phyloP scores from a whole-genome alignment of 1,284 basidiomycete species.

The Grifola frondosa region DNA sequence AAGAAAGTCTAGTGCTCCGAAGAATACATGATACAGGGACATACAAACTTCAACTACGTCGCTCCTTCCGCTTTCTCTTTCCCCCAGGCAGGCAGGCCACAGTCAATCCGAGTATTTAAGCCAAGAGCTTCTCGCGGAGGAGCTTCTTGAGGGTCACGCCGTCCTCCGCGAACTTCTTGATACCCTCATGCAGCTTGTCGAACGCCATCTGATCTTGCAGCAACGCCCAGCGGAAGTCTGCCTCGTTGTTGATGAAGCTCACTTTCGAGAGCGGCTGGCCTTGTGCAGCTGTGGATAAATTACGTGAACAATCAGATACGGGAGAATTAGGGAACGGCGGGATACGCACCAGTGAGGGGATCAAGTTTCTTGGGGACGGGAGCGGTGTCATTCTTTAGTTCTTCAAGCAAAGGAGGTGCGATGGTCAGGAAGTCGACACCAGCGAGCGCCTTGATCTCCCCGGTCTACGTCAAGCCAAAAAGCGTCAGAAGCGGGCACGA shows the following conservation, averaged over 20 bases:
- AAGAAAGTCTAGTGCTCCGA: no score
- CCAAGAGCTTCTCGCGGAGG: conserved; percentile 77
- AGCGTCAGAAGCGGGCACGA: conserved; percentile 15
- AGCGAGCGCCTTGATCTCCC: conserved; percentile 93
- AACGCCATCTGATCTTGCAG: conserved; percentile 94
- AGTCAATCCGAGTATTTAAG: conserved; percentile 33
- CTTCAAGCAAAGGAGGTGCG: conserved; percentile 86
- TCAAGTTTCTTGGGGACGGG: conserved; percentile 86
- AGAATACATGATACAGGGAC: no score
- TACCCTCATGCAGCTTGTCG: conserved; percentile 96
- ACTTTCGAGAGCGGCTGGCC: conserved; percentile 77
- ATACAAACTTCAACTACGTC: no score
- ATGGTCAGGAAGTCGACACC: conserved; percentile 98
- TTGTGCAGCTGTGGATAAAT: conserved; percentile 43
- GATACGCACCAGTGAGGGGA: conserved; percentile 56
- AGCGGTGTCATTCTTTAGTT: conserved; percentile 82
- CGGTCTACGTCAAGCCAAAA: conserved; percentile 45
- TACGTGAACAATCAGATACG: conserved; percentile 1
- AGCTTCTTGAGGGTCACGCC: conserved; percentile 86
- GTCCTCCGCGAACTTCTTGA: conserved; percentile 96
- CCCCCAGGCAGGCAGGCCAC: no score
- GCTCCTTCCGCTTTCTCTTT: no score
- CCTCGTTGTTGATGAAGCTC: conserved; percentile 87
- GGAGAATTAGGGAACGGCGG: conserved; percentile 2
- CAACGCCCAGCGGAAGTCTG: conserved; percentile 93